Percentiles rank a stretch among this genome's conserved stretches.
These are phyloP conservation scores for Asterophora parasitica DNA, from an alignment of 768 basidiomycete genomes.

Conservation along the genomic window DNA sequence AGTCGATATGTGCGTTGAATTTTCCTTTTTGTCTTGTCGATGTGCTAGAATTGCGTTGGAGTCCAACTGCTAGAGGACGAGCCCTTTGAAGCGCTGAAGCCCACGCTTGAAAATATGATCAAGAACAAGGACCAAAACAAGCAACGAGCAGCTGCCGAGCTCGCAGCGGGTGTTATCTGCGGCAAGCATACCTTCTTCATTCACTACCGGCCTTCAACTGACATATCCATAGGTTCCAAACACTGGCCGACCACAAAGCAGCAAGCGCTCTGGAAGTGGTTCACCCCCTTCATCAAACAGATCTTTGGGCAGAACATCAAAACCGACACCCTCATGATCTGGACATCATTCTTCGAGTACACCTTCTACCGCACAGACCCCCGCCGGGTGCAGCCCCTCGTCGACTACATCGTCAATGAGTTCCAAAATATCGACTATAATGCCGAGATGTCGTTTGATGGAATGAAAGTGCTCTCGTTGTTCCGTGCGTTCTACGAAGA, in stretches of 20 bases:
- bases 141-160: constrained; percentile 83
- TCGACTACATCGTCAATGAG: constrained; percentile 65
- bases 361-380: constrained; percentile 79
- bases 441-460: constrained; percentile 78
- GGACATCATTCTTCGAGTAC: constrained; percentile 82
- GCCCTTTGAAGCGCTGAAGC: constrained; percentile 58
- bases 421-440: constrained; percentile 72
- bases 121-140: constrained; percentile 76
- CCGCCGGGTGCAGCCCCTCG: constrained; percentile 71
- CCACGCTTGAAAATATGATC: constrained; percentile 60
- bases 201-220: neutral
- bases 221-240: constrained; percentile 55
- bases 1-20: constrained; percentile 60
- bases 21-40: neutral
- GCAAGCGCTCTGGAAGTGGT: constrained; percentile 74
- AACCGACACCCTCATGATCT: constrained; percentile 74
- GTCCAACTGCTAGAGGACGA: constrained; percentile 78
- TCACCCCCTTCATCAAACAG: constrained; percentile 57
- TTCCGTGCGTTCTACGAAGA: constrained; percentile 70
- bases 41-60: constrained; percentile 20
- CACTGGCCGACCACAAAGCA: constrained; percentile 81
- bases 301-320: constrained; percentile 71
- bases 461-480: constrained; percentile 62
- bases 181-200: constrained; percentile 34
- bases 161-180: constrained; percentile 68